Percentiles rank a stretch among this genome's conserved stretches.
Evolutionary conservation across 1,139 yeast species (phyloP).

Genomic region (Kurtzmaniella quercitrusa): DNA sequence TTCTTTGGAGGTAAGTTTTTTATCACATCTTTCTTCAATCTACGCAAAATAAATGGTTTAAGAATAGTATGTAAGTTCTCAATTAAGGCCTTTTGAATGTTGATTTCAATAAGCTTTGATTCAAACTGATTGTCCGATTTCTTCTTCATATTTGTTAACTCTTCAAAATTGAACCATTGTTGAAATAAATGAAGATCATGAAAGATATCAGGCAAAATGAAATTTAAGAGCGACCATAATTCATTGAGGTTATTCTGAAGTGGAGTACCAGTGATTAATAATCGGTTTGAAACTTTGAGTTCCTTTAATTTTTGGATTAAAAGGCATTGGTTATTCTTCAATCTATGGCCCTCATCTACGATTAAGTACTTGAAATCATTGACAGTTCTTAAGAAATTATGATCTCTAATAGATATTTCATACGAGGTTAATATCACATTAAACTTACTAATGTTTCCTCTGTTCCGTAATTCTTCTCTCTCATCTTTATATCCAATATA

Average conservation of each 20-base stretch:
- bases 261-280: conserved; percentile 89
- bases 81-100: conserved; percentile 62
- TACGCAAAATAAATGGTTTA: conserved; percentile 79
- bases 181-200: conserved; percentile 85
- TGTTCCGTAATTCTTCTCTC: conserved; percentile 43
- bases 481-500: conserved; percentile 64
- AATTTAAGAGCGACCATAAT: conserved; percentile 85
- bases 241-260: conserved; percentile 85
- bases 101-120: conserved; percentile 50
- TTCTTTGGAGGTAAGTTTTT: conserved; percentile 75
- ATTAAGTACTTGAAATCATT: conserved; percentile 73
- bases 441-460: conserved; percentile 4
- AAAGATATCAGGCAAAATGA: conserved; percentile 87
- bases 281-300: conserved; percentile 61
- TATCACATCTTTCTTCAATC: conserved; percentile 73
- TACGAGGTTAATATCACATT: conserved; percentile 75
- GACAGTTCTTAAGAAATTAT: conserved; percentile 42
- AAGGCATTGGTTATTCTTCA: conserved; percentile 77
- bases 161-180: conserved; percentile 86
- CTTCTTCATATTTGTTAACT: conserved; percentile 39
- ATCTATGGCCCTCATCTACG: conserved; percentile 89
- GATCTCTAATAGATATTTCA: conserved; percentile 73
- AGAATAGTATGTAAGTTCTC: conserved; percentile 80
- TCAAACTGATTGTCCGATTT: conserved; percentile 29
- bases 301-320: conserved; percentile 67